Evolutionary conservation across 2,329 filamentous ascomycete species (phyloP), one percentile per base, ranked within the genome.

Genomic region (Aureobasidium sp.): DNA sequence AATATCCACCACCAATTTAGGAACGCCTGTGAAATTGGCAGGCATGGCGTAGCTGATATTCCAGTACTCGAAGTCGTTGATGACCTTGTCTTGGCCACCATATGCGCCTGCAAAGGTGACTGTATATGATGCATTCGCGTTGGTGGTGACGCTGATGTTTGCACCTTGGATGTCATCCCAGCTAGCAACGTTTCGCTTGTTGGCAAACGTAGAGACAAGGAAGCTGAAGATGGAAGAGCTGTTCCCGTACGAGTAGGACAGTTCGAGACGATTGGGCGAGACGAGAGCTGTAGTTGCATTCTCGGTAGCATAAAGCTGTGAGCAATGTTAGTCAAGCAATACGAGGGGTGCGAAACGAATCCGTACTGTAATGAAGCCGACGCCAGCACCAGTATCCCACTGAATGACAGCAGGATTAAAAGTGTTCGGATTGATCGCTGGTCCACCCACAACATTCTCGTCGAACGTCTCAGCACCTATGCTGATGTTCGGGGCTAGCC

Each of bases 361-460:
- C 10, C 33, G 8, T 31, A 58, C 55, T 1, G 57, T 71, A 46
- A 70, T 67, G 54, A 72, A 73, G 8, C 69, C 69, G 21, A 74
- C 69, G 51, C 75, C 74, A 21, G 67, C 65, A 4, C 73, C 75
- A 4, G 74, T 61, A 75, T 17, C 67, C 84, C 84, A 86, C 65
- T 86, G 84, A 0, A 82, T 76, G 6, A 86, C 79, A 0, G 81
- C 80, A 0, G 84, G 84, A 61, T 81, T 84, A 69, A 84, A 86
- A 0, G 79, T 77, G 7, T 69, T 74, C 5, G 77, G 76, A 45
- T 79, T 81, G 54, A 75, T 75, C 1, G 77, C 74, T 5, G 80
- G 78, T 0, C 84, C 84, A 10, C 83, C 84, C 6, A 84, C 69
- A 1, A 78, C 76, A 43, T 75, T 79, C 68, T 85, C 78, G 13